Base-by-base conservation (phyloP, 2,329 filamentous ascomycete genomes). In the Colletotrichum chlorophyti region DNA sequence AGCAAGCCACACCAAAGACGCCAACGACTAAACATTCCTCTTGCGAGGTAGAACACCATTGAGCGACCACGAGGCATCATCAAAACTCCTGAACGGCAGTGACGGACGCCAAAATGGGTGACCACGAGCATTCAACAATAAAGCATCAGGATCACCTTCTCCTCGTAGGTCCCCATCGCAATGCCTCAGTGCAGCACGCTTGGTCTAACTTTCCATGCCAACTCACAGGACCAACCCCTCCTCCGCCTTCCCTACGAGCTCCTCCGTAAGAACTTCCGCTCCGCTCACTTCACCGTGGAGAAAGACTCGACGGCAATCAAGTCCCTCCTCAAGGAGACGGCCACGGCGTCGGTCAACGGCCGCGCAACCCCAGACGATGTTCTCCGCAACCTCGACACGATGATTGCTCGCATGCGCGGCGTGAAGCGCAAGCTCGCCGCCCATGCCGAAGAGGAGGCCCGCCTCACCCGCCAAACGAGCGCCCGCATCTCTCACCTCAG, bases 231-330 rank as follows among this genome's bases (percentile, higher is more conserved):
- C 70, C 94, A 98, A 83, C 90, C 94, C 4, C 90, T 98, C 64
- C 87, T 99, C 65, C 92, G 93, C 29, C 86, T 98, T 19, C 95
- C 95, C 15, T 90, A 94, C 75, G 95, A 98, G 72, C 89, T 97
- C 55, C 88, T 96, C 19, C 90, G 93, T 53, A 94, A 95, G 73
- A 98, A 96, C 77, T 96, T 98, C 77, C 95, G 96, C 68, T 87
- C 89, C 4, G 90, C 90, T 38, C 91, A 93, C 71, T 87, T 89
- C 69, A 80, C 85, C 63, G 85, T 93, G 71, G 91, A 94, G 70
- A 89, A 88, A 70, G 86, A 91, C 65, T 86, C 84, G 61, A 80
- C 82, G 15, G 79, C 80, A 45, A 76, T 92, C 63, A 86, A 86
- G 67, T 82, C 84, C 19, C 75, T 81, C 10, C 80, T 89, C 58